Base-by-base conservation (phyloP, 495 filamentous ascomycete genomes). In the Letharia columbiana region DNA sequence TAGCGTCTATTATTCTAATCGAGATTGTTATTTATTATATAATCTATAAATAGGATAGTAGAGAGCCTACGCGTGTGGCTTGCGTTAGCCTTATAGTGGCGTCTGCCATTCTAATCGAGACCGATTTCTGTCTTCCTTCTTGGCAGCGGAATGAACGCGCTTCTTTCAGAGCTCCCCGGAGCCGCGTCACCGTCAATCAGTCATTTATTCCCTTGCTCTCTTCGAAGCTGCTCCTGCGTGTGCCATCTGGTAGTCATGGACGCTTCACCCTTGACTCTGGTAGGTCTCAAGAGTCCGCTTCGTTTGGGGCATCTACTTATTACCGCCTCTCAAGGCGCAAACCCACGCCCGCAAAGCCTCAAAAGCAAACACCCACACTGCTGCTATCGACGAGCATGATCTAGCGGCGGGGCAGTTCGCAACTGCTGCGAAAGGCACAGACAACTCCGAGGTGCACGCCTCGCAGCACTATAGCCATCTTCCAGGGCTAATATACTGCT, bases 371-470 rank as follows among this genome's bases (percentile, higher is more conserved):
- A 64, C 44, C 33, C 88, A 89, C 28, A 87, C 87, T 7, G 84
- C 88, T 35, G 92, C 93, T 20, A 88, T 90, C 66, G 87, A 88
- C 69, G 89, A 96, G 72, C 92, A 98, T 78, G 87, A 92, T 66
- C 81, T 91, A 47, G 94, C 94, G 31, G 94, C 94, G 4, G 89
- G 87, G 61, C 90, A 96, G 71, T 98, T 96, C 76, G 86, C 91
- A 58, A 88, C 87, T 42, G 92, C 91, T 39, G 86, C 89, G 18
- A 85, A 86, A 68, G 81, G 79, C 39, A 94, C 90, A 13, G 81
- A 80, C 15, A 92, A 95, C 73, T 78, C 80, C 64, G 94, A 98
- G 80, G 86, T 87, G 70, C 50, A 69, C 66, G 23, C 41, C 17
- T 23, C 49, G 42, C n/a, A 64, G 40, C 62, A n/a, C 3, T 59